These are phyloP conservation scores for Aspergillus chevalieri DNA, from an alignment of 2,329 filamentous ascomycete genomes.

Conservation along the genomic window DNA sequence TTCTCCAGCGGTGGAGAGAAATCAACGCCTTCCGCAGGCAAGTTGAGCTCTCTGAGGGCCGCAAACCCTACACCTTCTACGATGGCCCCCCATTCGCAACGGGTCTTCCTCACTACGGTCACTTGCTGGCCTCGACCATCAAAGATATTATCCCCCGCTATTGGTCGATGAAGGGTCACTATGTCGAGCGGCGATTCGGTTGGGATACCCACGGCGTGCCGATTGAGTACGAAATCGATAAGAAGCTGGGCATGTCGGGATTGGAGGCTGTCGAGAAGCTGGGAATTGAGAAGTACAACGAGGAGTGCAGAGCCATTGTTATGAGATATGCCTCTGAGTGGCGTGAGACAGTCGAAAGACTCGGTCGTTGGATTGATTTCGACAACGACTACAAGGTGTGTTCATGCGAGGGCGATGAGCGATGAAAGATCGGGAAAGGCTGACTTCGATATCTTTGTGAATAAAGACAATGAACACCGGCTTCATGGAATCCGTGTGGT, in stretches of 20 bases:
- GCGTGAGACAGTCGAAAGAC: conserved; percentile 76
- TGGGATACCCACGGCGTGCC: conserved; percentile 95
- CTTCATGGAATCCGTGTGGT: conserved; percentile 96
- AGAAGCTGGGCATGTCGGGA: conserved; percentile 83
- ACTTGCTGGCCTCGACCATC: conserved; percentile 85
- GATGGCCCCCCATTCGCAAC: conserved; percentile 78
- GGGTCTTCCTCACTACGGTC: conserved; percentile 62
- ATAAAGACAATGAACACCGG: conserved; percentile 78
- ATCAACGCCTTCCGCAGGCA: conserved; percentile 87
- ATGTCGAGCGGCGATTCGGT: conserved; percentile 86
- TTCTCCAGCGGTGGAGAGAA: conserved; percentile 81
- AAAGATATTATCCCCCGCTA: conserved; percentile 96
- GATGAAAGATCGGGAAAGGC: neutral
- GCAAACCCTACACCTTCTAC: conserved; percentile 88
- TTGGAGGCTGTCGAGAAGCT: conserved; percentile 81
- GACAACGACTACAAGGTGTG: conserved; percentile 88
- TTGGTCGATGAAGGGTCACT: conserved; percentile 94
- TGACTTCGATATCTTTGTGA: neutral
- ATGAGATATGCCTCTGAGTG: conserved; percentile 86
- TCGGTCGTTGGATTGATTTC: conserved; percentile 96
- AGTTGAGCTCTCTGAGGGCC: conserved; percentile 76
- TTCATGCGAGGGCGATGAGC: neutral
- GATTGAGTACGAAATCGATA: conserved; percentile 96
- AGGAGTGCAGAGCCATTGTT: conserved; percentile 84
- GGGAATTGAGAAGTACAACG: conserved; percentile 84